Base-by-base conservation (phyloP, 345 rosid species). In the Rhodamnia rubescens region DNA sequence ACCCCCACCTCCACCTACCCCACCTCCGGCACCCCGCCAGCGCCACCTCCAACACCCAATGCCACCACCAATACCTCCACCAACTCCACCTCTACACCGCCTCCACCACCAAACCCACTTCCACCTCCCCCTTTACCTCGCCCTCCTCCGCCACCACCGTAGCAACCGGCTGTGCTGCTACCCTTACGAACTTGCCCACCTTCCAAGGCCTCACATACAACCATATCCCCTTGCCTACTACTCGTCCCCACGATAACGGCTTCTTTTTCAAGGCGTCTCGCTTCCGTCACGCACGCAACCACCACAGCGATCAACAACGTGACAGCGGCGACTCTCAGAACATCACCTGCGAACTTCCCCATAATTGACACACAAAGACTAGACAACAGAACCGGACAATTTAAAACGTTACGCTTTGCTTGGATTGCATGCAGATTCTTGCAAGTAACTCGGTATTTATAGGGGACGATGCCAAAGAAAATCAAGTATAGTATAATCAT, bases 11-110 rank as follows among this genome's bases (percentile, higher is more conserved):
- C 86, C 83, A 2, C 87, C 86, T 1, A 40, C 36, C 0, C 69
- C 75, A 5, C n/a, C n/a, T n/a, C n/a, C n/a, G n/a, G n/a, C n/a
- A n/a, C 86, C 88, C 87, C 82, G 4, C 87, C 85, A 7, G 32
- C 54, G 0, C 54, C 81, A 2, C 57, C 24, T 0, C 89, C 85
- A 1, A 52, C 74, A 0, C 85, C 86, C 89, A 0, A 27, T 84
- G 7, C 87, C 89, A 9, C 32, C 16, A 6, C 89, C 90, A 27
- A 58, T 85, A 11, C 85, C 88, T n/a, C 14, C 84, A 4, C 87
- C 84, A 4, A 20, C 52, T 50, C 52, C 26, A 20, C 57, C 57
- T 54, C 57, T 54, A 22, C 57, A 7, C 57, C 57, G 10, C 57
- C 57, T 20, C 57, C 57, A 7, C 26, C 26, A 9, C 32, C 87